Conservation (phyloP, 495 filamentous ascomycete genomes). For the Cladorrhinum samala region DNA sequence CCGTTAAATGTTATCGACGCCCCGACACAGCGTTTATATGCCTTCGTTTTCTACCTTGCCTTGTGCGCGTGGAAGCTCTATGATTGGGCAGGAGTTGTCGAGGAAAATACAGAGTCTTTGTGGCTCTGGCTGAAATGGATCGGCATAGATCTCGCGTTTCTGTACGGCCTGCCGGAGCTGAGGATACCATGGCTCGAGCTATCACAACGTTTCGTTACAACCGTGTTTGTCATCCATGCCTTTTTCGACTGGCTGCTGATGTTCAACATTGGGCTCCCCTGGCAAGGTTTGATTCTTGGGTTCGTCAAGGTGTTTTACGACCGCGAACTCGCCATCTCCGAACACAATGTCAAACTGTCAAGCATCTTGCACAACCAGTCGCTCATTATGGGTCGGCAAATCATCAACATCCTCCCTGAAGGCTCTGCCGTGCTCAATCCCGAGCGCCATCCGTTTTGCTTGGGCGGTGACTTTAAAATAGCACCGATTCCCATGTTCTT, state of each 20-base stretch:
- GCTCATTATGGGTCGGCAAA: conserved; percentile 88
- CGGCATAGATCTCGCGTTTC: conserved; percentile 70
- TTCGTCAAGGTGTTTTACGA: conserved; percentile 75
- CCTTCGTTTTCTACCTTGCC: conserved; percentile 63
- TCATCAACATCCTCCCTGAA: conserved; percentile 94
- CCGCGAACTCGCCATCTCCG: conserved; percentile 82
- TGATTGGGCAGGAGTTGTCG: conserved; percentile 67
- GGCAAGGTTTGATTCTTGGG: conserved; percentile 57
- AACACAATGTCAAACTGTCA: conserved; percentile 78
- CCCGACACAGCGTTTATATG: conserved; percentile 81
- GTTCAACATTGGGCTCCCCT: conserved; percentile 81
- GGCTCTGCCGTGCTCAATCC: conserved; percentile 88
- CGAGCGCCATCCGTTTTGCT: conserved; percentile 65
- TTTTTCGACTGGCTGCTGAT: conserved; percentile 76
- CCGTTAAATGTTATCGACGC: conserved; percentile 72
- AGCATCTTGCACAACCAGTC: conserved; percentile 84
- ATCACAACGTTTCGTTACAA: conserved; percentile 61
- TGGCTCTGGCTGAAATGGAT: conserved; percentile 93
- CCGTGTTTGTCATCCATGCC: conserved; percentile 61
- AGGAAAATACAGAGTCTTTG: conserved; percentile 72
- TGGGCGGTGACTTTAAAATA: conserved; percentile 54
- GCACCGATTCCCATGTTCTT: conserved; percentile 77
- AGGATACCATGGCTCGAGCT: conserved; percentile 95
- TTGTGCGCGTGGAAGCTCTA: conserved; percentile 76
- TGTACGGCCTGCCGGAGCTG: conserved; percentile 76